Base-by-base conservation (phyloP, 1,284 basidiomycete genomes). In the Trichosporon coremiiforme region DNA sequence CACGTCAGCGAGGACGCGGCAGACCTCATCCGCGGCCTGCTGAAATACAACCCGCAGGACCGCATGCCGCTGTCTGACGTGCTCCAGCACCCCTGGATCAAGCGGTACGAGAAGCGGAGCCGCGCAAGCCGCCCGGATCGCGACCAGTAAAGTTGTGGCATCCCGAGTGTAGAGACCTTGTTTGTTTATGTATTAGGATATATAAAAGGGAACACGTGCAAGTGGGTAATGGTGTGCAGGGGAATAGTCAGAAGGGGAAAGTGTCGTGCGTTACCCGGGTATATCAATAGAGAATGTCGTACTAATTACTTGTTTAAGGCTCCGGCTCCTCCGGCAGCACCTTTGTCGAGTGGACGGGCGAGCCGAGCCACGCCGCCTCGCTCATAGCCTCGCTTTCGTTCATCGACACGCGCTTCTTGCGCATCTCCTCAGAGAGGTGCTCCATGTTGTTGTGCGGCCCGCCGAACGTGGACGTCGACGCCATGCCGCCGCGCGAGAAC, bases 71-170 rank as follows among this genome's bases (percentile, higher is more conserved):
- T 99, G 10, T 83, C 85, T 1, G 90, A 96, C 31, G 96, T 98
- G 33, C 86, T 91, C 47, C 85, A 85, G 9, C 97, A 98, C 79
- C 94, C 95, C 9, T 99, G 97, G 96, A 91, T 99, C 73, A 86
- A 91, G 71, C 92, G 89, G 81, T 90, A 96, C 72, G 82, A 85
- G 74, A 82, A 81, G 77, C 29, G 31, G 29, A 17, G 15, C 17
- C 29, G 57, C 31, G 29, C 57, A 15, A 60, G 57, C 31, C 57
- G 57, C 31, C 57, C 57, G 15, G 57, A 60, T 10, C 15, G 57
- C 15, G 31, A 60, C 2, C 7, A 57, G 25, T n/a, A n/a, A n/a
- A n/a, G 13, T 45, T 45, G 17, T 45, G 41, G 41, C 41, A 45
- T 45, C 41, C 41, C 41, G 10, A 45, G 41, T 45, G 41, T 45